Evolutionary conservation across 140 eudicot species (phyloP).

Genomic region (Eryngium alpinum): DNA sequence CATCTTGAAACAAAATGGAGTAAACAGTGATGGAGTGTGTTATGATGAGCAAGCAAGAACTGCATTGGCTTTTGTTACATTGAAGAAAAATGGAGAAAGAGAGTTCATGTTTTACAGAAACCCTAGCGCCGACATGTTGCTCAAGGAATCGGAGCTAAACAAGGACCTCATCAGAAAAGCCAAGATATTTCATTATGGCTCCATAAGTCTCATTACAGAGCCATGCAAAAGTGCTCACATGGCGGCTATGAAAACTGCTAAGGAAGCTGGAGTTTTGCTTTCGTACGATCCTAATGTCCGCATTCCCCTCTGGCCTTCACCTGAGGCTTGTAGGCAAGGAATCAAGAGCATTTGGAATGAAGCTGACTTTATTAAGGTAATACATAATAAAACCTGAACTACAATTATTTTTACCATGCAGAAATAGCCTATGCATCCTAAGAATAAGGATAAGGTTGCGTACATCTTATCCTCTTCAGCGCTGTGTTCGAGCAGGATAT

Average conservation of each 20-base stretch:
- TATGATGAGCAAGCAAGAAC: conserved; percentile 67
- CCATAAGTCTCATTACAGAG: conserved; percentile 65
- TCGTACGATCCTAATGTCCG: conserved; percentile 80
- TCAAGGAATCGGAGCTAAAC: conserved; percentile 59
- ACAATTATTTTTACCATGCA: no score
- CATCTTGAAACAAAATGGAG: conserved; percentile 51
- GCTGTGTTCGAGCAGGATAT: no score
- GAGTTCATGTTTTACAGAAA: conserved; percentile 81
- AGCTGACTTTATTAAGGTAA: conserved; percentile 75
- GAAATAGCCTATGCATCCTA: no score
- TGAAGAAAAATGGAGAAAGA: conserved; percentile 56
- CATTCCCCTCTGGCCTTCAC: conserved; percentile 66
- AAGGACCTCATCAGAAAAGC: conserved; percentile 47
- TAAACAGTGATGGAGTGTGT: conserved; percentile 49
- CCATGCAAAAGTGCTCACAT: conserved; percentile 69
- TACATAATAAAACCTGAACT: not conserved
- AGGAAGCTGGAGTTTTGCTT: conserved; percentile 58
- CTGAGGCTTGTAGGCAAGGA: conserved; percentile 49
- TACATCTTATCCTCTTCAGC: no score
- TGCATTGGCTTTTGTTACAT: conserved; percentile 69
- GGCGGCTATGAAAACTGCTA: conserved; percentile 67
- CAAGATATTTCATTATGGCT: conserved; percentile 67
- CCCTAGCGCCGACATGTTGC: conserved; percentile 81
- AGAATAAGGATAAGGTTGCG: no score
- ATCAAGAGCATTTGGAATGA: conserved; percentile 69